Conservation (phyloP, 2,329 filamentous ascomycete genomes). For the Xylaria sp. region DNA sequence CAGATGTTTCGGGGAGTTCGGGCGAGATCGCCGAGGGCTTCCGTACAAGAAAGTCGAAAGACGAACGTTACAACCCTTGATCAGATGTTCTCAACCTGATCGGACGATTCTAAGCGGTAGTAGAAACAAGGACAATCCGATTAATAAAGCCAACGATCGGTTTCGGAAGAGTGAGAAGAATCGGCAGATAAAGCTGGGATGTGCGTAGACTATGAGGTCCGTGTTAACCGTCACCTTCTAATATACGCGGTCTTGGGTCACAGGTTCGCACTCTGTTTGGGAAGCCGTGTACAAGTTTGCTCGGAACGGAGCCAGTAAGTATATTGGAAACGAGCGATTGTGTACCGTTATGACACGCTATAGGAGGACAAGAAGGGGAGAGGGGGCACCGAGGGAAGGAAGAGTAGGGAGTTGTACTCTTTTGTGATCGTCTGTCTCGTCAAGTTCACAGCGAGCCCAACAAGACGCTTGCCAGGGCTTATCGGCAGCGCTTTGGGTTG, state of each 20-base stretch:
- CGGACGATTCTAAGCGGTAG: conserved; percentile 4
- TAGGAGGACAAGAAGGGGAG: conserved; percentile 12
- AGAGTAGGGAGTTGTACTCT: conserved; percentile 27
- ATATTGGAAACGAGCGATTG: conserved; percentile 12
- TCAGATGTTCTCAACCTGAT: conserved; percentile 15
- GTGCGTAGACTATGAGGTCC: conserved; percentile 5
- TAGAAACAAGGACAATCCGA: conserved; percentile 4
- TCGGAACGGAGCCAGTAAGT: neutral
- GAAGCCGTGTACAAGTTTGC: conserved; percentile 9
- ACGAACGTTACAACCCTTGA: conserved; percentile 5
- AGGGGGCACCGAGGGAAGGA: conserved; percentile 9
- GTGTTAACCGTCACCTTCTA: neutral
- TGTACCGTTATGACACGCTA: conserved; percentile 19
- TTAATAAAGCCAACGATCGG: neutral
- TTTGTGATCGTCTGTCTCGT: conserved; percentile 37
- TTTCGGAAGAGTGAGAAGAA: conserved; percentile 13
- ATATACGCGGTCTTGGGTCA: neutral
- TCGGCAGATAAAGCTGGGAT: conserved; percentile 16
- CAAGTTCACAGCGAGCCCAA: conserved; percentile 20
- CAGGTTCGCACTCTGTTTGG: conserved; percentile 6
- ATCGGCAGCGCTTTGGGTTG: conserved; percentile 31
- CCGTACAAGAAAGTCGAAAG: neutral
- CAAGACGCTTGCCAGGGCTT: conserved; percentile 17
- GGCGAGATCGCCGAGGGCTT: conserved; percentile 22
- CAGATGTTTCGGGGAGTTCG: conserved; percentile 10